phyloP scores from a whole-genome alignment of 2,329 filamentous ascomycete species.

The Neopestalotiopsis sp. region DNA sequence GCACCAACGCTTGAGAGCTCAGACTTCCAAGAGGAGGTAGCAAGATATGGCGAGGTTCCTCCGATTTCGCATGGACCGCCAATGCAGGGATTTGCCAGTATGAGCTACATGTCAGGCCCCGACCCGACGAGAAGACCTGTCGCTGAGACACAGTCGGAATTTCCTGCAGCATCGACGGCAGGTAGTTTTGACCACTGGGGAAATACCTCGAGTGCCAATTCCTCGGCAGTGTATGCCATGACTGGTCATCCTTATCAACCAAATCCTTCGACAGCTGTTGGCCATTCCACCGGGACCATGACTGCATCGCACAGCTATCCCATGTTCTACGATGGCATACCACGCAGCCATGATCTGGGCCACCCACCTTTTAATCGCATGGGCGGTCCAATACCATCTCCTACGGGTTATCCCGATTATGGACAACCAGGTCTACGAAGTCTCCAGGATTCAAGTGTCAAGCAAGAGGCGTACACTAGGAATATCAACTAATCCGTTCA shows the following conservation, averaged over 20 bases:
- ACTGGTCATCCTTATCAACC: background rate
- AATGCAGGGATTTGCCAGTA: conserved; percentile 15
- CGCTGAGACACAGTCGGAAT: conserved; percentile 9
- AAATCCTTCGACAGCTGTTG: background rate
- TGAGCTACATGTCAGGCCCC: conserved; percentile 14
- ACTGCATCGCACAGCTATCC: conserved; percentile 5
- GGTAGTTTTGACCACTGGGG: background rate
- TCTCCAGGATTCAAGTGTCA: conserved; percentile 4
- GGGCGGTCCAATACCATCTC: background rate
- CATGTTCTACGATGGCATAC: conserved; percentile 5
- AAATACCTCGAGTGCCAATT: background rate
- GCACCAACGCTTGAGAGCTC: conserved; percentile 46
- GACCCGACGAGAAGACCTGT: conserved; percentile 16
- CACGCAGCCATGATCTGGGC: background rate
- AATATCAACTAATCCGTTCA: background rate
- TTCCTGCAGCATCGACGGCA: conserved; percentile 8
- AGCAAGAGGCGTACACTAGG: conserved; percentile 6
- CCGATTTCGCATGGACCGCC: conserved; percentile 5
- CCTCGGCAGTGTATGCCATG: conserved; percentile 12
- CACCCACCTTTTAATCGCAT: conserved; percentile 5
- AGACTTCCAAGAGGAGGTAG: conserved; percentile 46
- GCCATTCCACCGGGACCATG: background rate
- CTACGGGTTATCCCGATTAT: conserved; percentile 11
- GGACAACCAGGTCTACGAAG: background rate
- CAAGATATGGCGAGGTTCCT: conserved; percentile 22